A percentile compares a stretch with the other conserved stretches of the same genome.
phyloP scores from a whole-genome alignment of 169 alveolate species.

The Cryptosporidium sp. region DNA sequence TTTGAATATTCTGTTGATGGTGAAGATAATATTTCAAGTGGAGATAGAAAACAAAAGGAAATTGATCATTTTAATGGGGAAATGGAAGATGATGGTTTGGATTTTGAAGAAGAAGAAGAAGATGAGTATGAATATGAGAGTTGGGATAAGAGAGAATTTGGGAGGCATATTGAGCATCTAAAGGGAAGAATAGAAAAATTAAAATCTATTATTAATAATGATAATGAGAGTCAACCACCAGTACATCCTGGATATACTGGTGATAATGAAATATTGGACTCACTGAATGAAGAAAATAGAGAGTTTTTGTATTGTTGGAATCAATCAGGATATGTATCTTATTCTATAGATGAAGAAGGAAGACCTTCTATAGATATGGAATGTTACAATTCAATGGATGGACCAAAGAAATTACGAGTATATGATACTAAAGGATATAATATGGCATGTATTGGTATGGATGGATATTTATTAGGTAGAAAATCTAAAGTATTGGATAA shows the following conservation, averaged over 20 bases:
- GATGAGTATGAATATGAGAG: conserved; percentile 54
- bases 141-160: conserved; percentile 62
- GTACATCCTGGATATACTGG: conserved; percentile 66
- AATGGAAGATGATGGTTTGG: background rate
- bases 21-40: background rate
- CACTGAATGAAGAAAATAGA: conserved; percentile 55
- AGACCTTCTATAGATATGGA: conserved; percentile 58
- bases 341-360: conserved; percentile 45
- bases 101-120: conserved; percentile 11
- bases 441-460: conserved; percentile 60
- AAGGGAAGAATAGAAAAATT: conserved; percentile 43
- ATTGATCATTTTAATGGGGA: background rate
- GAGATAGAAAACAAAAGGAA: background rate
- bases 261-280: conserved; percentile 12
- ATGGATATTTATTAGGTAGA: conserved; percentile 65
- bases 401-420: conserved; percentile 58
- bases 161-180: conserved; percentile 38
- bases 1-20: background rate
- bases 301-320: conserved; percentile 71
- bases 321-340: conserved; percentile 53
- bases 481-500: conserved; percentile 51
- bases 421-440: conserved; percentile 67
- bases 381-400: conserved; percentile 66
- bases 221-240: conserved; percentile 22
- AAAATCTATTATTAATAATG: conserved; percentile 6